phyloP scores from a whole-genome alignment of 306 rosid genomes.

The Prunus davidiana region DNA sequence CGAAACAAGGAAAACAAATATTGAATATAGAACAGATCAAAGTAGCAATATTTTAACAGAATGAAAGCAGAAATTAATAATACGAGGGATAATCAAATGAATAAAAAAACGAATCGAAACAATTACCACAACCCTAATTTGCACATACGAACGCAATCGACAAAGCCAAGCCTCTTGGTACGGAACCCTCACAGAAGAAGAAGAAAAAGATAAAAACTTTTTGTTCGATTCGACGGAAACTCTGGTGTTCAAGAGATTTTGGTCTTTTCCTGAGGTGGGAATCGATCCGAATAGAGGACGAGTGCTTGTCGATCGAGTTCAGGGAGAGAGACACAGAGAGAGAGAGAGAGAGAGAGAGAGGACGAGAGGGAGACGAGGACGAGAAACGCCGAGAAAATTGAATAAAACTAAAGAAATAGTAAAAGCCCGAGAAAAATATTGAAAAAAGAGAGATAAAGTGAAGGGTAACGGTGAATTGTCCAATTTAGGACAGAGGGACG shows the following conservation, averaged over 20 bases:
- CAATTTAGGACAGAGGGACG: constrained; percentile 14
- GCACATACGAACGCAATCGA: constrained; percentile 27
- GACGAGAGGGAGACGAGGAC: constrained; percentile 5
- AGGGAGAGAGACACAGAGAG: constrained; percentile 9
- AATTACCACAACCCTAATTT: constrained; percentile 50
- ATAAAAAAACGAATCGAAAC: background rate
- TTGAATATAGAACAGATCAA: constrained; percentile 16
- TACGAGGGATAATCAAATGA: background rate
- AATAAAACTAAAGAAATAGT: constrained; percentile 5
- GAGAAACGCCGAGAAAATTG: constrained; percentile 13
- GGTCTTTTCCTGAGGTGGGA: constrained; percentile 29
- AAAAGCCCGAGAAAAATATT: background rate
- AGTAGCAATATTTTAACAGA: background rate
- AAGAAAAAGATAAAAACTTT: background rate
- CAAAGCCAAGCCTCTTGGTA: constrained; percentile 26
- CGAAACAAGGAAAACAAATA: background rate
- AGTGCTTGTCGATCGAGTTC: constrained; percentile 63
- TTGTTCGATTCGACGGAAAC: background rate
- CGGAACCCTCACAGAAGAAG: constrained; percentile 32
- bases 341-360: constrained; percentile 3
- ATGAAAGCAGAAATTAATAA: background rate
- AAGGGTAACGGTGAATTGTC: constrained; percentile 40
- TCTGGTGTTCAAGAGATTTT: background rate
- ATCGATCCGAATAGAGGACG: constrained; percentile 50
- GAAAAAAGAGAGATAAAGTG: background rate